Evolutionary conservation across 768 basidiomycete genomes (phyloP).

Genomic region (Symmetrospora coprosmae): DNA sequence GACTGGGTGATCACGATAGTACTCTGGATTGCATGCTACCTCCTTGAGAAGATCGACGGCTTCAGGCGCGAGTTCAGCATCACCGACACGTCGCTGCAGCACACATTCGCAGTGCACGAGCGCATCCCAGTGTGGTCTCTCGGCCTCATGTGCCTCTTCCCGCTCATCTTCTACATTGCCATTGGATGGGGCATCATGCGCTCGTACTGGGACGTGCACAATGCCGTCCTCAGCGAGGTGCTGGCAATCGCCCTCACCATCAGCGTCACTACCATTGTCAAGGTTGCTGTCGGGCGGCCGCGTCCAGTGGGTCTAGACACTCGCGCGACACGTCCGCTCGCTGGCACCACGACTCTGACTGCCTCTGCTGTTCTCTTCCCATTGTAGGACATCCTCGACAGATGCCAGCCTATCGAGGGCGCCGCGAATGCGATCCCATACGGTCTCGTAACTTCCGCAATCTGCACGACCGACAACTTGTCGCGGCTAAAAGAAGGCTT

Average conservation of each 20-base stretch:
- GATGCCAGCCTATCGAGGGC: conserved; percentile 55
- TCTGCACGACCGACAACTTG: conserved; percentile 56
- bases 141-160: conserved; percentile 50
- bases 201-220: conserved; percentile 40
- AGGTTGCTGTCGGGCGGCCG: conserved; percentile 60
- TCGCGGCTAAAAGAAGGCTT: conserved; percentile 62
- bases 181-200: conserved; percentile 38
- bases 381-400: conserved; percentile 54
- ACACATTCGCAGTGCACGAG: conserved; percentile 49
- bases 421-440: conserved; percentile 51
- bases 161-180: conserved; percentile 23
- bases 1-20: conserved; percentile 20
- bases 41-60: conserved; percentile 27
- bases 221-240: conserved; percentile 41
- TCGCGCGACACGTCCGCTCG: not conserved
- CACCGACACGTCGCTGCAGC: conserved; percentile 50
- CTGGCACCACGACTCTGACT: not conserved
- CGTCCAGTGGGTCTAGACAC: conserved; percentile 43
- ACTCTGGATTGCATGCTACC: conserved; percentile 13
- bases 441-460: conserved; percentile 56
- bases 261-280: conserved; percentile 24
- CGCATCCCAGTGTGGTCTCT: conserved; percentile 42
- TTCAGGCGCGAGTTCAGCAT: conserved; percentile 67
- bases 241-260: conserved; percentile 41
- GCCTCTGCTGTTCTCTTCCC: conserved; percentile 30